These are phyloP conservation scores for Monosporozyma aquatica DNA, from an alignment of 805 yeast species.

Conservation along the genomic window DNA sequence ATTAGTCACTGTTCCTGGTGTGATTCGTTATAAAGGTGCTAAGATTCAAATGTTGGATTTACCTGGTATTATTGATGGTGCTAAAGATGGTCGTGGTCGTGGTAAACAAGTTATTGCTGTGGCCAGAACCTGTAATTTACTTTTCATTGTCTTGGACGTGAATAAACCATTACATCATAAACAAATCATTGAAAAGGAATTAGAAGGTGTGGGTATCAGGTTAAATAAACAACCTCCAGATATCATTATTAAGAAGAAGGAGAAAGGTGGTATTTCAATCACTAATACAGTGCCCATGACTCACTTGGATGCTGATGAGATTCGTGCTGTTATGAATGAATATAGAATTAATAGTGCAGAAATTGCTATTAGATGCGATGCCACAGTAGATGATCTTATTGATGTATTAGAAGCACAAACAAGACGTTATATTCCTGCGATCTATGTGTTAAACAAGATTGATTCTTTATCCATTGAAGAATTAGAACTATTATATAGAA, in stretches of 20 bases:
- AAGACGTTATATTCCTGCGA: conserved; percentile 90
- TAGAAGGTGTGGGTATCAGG: conserved; percentile 96
- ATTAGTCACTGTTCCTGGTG: conserved; percentile 94
- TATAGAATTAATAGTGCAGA: conserved; percentile 94
- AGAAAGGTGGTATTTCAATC: conserved; percentile 89
- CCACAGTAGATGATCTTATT: conserved; percentile 92
- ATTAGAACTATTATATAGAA: conserved; percentile 77
- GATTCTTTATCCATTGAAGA: conserved; percentile 93
- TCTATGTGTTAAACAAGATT: conserved; percentile 90
- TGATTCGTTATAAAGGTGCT: conserved; percentile 92
- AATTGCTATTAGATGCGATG: conserved; percentile 93
- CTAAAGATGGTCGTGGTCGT: conserved; percentile 85
- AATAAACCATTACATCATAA: conserved; percentile 94
- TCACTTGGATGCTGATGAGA: conserved; percentile 84
- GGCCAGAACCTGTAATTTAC: conserved; percentile 91
- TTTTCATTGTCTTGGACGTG: conserved; percentile 90
- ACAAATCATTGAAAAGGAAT: conserved; percentile 84
- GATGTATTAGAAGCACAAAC: conserved; percentile 86
- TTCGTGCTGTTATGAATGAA: conserved; percentile 92
- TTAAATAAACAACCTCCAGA: conserved; percentile 89
- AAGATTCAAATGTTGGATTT: conserved; percentile 91
- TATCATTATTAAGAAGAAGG: conserved; percentile 83
- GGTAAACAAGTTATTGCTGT: conserved; percentile 97
- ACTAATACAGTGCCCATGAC: conserved; percentile 91
- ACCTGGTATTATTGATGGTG: conserved; percentile 88